Base-by-base conservation (phyloP, 2,329 filamentous ascomycete genomes). In the Trichoderma gracile region DNA sequence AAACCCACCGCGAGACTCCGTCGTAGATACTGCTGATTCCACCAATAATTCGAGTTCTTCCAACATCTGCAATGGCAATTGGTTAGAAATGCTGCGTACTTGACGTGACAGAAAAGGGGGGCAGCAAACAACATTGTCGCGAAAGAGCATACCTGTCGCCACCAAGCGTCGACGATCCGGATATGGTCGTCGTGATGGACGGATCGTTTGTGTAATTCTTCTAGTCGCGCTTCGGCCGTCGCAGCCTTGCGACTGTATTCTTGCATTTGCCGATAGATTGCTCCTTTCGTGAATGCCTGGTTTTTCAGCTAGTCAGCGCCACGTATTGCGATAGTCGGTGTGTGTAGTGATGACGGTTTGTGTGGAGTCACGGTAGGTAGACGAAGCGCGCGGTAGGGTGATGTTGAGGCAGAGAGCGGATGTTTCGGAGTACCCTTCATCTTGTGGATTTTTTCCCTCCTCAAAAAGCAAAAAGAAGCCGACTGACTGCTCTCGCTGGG, bases 181-280 rank as follows among this genome's bases (percentile, higher is more conserved):
- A 99, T 81, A 76, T 98, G 95, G 71, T 98, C 93, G 78, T 98
- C 92, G 78, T 98, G 92, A 77, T 95, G 88, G 67, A 86, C 84
- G 33, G 90, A 86, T 73, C 87, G 86, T 75, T 92, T 93, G 69
- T 91, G 86, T 68, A 96, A 81, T 69, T 96, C 91, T 73, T 89
- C 89, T 67, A 97, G 81, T 73, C 91, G 90, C 65, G 86, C 82
- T 79, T 98, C 93, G 67, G 96, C 81, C 46, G 90, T 90, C 65
- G 85, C 83, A 75, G 93, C 93, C 75, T 96, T 92, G 71, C 95
- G 89, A 79, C 96, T 97, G 78, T 96, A 97, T 78, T 98, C 95
- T 75, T 93, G 91, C 93, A 99, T 97, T 79, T 97, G 94, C 65
- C 96, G 92, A 73, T 91, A 89, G 75, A 99, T 97, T 68, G 95